These are phyloP conservation scores for Brassica hybrid DNA, from an alignment of 441 rosid genomes.

Conservation along the genomic window DNA sequence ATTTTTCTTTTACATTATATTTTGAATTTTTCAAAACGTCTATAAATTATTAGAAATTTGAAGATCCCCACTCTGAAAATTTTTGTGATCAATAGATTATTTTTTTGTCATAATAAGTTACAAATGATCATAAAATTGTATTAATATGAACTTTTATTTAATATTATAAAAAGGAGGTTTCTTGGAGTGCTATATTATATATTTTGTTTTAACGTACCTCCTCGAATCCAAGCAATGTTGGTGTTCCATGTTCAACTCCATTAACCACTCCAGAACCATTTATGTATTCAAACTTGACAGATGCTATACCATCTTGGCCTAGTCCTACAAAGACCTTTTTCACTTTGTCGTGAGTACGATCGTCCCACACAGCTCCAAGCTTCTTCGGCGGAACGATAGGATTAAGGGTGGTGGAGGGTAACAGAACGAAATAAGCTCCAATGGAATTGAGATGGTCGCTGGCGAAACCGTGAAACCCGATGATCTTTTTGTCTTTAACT, in stretches of 20 bases:
- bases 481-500: conserved; percentile 34
- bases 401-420: neutral
- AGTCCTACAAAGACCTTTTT: conserved; percentile 35
- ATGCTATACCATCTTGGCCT: conserved; percentile 28
- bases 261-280: conserved; percentile 21
- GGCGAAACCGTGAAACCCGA: conserved; percentile 38
- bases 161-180: no score
- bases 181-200: no score
- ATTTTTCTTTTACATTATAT: no score
- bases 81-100: no score
- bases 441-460: conserved; percentile 22
- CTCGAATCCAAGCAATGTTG: no score
- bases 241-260: conserved; percentile 33
- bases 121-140: no score
- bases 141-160: no score
- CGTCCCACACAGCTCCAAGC: conserved; percentile 39
- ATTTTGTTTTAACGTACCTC: conserved; percentile 8
- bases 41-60: no score
- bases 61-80: no score
- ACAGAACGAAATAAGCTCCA: conserved; percentile 34
- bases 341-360: conserved; percentile 28
- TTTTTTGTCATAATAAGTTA: no score
- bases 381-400: conserved; percentile 17
- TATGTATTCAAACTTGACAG: conserved; percentile 36
- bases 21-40: no score